Evolutionary conservation across 129 eudicot genomes (phyloP).

Genomic region (Lactuca sativa): DNA sequence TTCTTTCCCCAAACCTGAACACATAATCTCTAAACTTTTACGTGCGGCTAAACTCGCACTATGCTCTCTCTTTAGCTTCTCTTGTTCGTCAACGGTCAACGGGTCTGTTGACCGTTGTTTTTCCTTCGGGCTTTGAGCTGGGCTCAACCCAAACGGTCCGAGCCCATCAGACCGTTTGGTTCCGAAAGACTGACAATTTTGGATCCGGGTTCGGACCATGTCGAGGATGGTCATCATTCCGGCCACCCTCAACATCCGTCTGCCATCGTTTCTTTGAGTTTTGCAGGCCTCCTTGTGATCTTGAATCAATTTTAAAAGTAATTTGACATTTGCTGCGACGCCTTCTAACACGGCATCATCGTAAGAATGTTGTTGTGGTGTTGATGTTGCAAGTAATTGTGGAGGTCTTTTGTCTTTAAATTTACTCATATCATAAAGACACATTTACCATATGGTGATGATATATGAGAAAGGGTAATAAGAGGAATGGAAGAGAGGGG

Average conservation of each 20-base stretch:
- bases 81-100: constrained; percentile 48
- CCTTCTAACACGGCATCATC: constrained; percentile 53
- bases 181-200: constrained; percentile 67
- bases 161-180: constrained; percentile 35
- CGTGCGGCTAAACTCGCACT: constrained; percentile 58
- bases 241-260: constrained; percentile 76
- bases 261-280: constrained; percentile 49
- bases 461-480: constrained; percentile 29
- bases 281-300: constrained; percentile 81
- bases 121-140: constrained; percentile 45
- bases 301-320: constrained; percentile 64
- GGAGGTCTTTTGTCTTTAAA: constrained; percentile 40
- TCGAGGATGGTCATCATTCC: constrained; percentile 92
- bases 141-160: constrained; percentile 37
- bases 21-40: constrained; percentile 71
- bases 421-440: constrained; percentile 28
- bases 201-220: constrained; percentile 61
- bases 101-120: constrained; percentile 25
- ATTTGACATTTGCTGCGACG: constrained; percentile 76
- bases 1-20: constrained; percentile 78
- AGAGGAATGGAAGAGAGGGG: constrained; percentile 37
- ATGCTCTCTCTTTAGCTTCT: constrained; percentile 42
- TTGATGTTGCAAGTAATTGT: constrained; percentile 32
- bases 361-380: constrained; percentile 22
- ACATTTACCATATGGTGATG: not conserved